Base-by-base conservation (phyloP, 805 yeast species). In the Naumovozyma castellii region DNA sequence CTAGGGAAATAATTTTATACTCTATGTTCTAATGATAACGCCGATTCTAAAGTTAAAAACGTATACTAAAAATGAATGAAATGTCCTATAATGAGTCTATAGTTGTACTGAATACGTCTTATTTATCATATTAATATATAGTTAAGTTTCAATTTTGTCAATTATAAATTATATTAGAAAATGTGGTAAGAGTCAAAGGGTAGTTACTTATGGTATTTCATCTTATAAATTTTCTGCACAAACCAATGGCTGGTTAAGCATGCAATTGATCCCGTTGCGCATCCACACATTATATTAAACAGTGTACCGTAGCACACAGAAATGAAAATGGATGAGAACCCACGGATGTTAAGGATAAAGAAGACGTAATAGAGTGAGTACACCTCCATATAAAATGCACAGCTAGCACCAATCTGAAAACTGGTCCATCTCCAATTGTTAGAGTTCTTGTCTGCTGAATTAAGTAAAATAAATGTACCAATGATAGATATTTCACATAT, bases 401-500 rank as follows among this genome's bases (percentile, higher is more conserved):
- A 72, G 42, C 88, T 76, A 3, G 76, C 66, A 3, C 94, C 84
- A 20, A 78, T 75, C 39, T 75, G 58, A 59, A 84, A 85, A 10
- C 86, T 68, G 48, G 79, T 69, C 95, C 95, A 85, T 55, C 84
- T 84, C 95, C 95, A 87, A 29, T 45, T 31, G 17, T 34, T 43
- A 29, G 39, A 34, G n/a, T 37, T 44, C 29, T 39, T 30, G 16
- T 37, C 35, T 4, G 46, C 38, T 13, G 38, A 32, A 9, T 38
- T 67, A 50, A 85, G 66, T 34, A 80, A 70, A 33, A 81, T 54
- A 53, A 80, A 85, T 8, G 80, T 70, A 4, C 82, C 76, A 33
- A 85, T 75, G 18, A 85, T 69, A 6, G 88, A 75, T 39, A 82
- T 74, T 58, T 85, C 94, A 31, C 76, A 64, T 16, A 84, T 76